phyloP scores from a whole-genome alignment of 2,329 filamentous ascomycete species.

The Colletotrichum tropicale region DNA sequence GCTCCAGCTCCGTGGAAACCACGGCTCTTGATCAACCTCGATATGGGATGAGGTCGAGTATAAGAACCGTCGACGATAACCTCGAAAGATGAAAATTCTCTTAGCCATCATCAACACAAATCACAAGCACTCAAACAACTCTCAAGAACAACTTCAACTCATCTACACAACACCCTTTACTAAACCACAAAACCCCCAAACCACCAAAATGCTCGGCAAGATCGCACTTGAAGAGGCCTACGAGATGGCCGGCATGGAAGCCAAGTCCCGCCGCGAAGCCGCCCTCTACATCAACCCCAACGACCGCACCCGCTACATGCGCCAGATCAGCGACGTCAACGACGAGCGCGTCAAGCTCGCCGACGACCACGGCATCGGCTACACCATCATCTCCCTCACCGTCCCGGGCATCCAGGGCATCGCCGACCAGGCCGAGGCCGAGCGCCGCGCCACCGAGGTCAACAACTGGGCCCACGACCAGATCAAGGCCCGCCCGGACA shows the following conservation, averaged over 20 bases:
- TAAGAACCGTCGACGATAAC: not conserved
- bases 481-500: slow-evolving; percentile 41
- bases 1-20: not conserved
- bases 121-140: not conserved
- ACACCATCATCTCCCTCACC: slow-evolving; percentile 53
- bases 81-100: fast-evolving
- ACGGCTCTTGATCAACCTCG: not conserved
- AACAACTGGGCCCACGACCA: slow-evolving; percentile 44
- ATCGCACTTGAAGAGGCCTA: slow-evolving; percentile 68
- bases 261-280: slow-evolving; percentile 67
- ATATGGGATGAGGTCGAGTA: not conserved
- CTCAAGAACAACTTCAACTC: not conserved
- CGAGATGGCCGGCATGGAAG: slow-evolving; percentile 60
- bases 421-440: slow-evolving; percentile 43
- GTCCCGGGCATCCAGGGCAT: slow-evolving; percentile 53
- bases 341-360: slow-evolving; percentile 45
- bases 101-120: not conserved
- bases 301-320: slow-evolving; percentile 62
- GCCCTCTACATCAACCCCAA: slow-evolving; percentile 54
- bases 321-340: slow-evolving; percentile 53
- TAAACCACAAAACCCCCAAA: not conserved
- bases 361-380: slow-evolving; percentile 52
- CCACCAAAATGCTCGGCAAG: slow-evolving; percentile 58
- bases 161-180: not conserved
- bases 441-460: slow-evolving; percentile 44